Evolutionary conservation across 176 grass and related monocot genomes (phyloP).

Genomic region (Carex cristatella): DNA sequence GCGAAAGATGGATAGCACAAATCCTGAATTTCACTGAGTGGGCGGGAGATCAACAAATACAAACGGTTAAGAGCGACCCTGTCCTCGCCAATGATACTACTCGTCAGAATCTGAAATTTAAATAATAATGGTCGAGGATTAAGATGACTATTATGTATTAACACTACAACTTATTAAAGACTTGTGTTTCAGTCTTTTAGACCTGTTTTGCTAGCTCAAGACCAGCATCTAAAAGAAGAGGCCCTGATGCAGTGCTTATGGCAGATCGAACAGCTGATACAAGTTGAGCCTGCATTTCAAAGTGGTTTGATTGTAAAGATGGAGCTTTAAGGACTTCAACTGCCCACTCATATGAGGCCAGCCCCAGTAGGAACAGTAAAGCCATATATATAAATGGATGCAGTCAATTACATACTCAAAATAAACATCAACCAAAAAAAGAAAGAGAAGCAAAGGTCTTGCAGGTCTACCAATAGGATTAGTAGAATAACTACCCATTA

Average conservation of each 20-base stretch:
- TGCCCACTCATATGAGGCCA: not conserved
- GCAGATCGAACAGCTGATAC: constrained; percentile 92
- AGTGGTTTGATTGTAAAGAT: constrained; percentile 14
- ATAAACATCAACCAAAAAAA: constrained; percentile 1
- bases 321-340: not conserved
- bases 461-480: not conserved
- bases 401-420: not conserved
- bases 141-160: not conserved
- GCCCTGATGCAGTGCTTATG: constrained; percentile 64
- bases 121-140: constrained; percentile 18
- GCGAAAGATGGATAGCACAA: constrained; percentile 96
- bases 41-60: constrained; percentile 74
- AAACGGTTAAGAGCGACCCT: constrained; percentile 79
- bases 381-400: not conserved
- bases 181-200: constrained; percentile 4
- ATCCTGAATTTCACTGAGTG: constrained; percentile 75
- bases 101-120: constrained; percentile 77
- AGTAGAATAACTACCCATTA: not conserved
- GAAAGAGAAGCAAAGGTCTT: not conserved
- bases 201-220: constrained; percentile 89
- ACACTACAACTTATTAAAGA: not conserved
- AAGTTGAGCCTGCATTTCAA: constrained; percentile 82
- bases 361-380: not conserved
- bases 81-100: constrained; percentile 78
- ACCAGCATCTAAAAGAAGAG: constrained; percentile 92